phyloP scores from a whole-genome alignment of 192 early-diverging fungal species.

The Rhizoclosmatium globosum region DNA sequence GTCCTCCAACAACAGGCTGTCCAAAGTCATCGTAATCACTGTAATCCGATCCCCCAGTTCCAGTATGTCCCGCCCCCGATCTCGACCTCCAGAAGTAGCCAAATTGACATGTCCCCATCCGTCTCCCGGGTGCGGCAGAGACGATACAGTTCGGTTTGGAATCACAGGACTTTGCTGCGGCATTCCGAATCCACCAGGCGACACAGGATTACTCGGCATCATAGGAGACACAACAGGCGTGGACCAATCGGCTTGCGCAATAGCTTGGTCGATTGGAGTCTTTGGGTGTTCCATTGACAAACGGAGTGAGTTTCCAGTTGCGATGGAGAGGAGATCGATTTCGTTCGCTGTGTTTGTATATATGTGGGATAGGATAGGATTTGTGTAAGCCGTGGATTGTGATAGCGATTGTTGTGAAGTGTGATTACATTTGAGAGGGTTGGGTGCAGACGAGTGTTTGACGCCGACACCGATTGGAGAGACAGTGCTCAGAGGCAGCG shows the following conservation, averaged over 20 bases:
- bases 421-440: constrained; percentile 7
- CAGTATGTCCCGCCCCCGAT: constrained; percentile 37
- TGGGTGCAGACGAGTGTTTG: constrained; percentile 13
- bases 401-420: too few relatives aligned
- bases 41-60: constrained; percentile 48
- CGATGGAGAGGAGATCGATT: constrained; percentile 28
- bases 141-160: constrained; percentile 14
- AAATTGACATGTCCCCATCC: constrained; percentile 53
- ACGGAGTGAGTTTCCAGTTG: constrained; percentile 27
- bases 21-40: constrained; percentile 50
- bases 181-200: background rate
- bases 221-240: constrained; percentile 12
- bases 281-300: constrained; percentile 42
- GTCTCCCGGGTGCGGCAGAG: constrained; percentile 41
- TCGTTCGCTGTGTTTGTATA: constrained; percentile 1
- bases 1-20: constrained; percentile 35
- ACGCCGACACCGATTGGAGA: background rate
- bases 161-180: constrained; percentile 7
- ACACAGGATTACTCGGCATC: background rate
- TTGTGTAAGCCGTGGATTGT: background rate
- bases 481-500: constrained; percentile 11
- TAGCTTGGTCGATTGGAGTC: constrained; percentile 54
- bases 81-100: constrained; percentile 17
- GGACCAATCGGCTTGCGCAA: constrained; percentile 58
- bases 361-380: background rate